Evolutionary conservation across 2,329 filamentous ascomycete genomes (phyloP), one percentile per base, ranked within the genome.

Genomic region (Sporothrix humicola): DNA sequence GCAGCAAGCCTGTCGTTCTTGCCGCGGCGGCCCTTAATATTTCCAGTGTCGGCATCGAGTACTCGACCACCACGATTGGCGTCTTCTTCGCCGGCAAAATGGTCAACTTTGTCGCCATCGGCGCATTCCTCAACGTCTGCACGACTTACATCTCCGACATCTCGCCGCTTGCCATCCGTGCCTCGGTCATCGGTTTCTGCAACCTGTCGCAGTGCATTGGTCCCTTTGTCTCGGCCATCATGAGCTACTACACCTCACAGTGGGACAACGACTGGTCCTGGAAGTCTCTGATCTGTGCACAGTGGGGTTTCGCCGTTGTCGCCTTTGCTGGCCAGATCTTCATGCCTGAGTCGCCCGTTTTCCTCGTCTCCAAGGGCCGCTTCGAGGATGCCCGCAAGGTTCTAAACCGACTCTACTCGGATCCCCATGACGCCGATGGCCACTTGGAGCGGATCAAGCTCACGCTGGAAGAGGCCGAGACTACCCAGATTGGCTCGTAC

Each of bases 401-500:
- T 13, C 73, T 74, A 1, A 4, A 56, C 5, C 69, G 73, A 7
- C 42, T 74, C 31, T 74, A 72, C 48, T 26, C 71, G 4, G 46
- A 56, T 12, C 37, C 73, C 13, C 23, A 46, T 17, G 69, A 73
- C 15, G 73, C 73, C 23, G 61, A 59, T n/a, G 73, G 69, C 42
- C 73, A 73, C 8, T 52, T 73, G 15, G 73, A 71, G 59, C 71
- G 88, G 77, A 89, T 91, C 78, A 81, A 86, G 42, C 85, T 89
- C 76, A 91, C 89, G 0, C 81, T 89, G 1, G 88, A 90, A 78
- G 83, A 87, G 75, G 82, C 83, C 2, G 85, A 84, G 0, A 85
- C 84, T 46, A 84, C 82, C 1, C 23, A 17, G 5, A 23, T 8
- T 23, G 68, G 44, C 50, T n/a, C 78, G 0, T 82, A 81, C 72